Base-by-base conservation (phyloP, 441 rosid species). In the Populus tomentosa region DNA sequence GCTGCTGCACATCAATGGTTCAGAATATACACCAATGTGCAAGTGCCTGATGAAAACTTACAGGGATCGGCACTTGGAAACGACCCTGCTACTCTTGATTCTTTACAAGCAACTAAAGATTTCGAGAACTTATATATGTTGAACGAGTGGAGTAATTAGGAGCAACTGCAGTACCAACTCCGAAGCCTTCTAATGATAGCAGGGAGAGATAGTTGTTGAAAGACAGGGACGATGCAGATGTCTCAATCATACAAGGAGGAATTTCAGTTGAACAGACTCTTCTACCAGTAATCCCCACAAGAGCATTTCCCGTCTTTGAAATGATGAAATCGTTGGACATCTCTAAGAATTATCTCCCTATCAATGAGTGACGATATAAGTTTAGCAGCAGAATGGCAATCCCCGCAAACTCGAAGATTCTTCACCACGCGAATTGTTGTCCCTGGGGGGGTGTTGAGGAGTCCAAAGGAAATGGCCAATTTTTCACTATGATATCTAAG, bases 401-500 rank as follows among this genome's bases (percentile, higher is more conserved):
- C 28, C 1, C 1, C 28, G 1, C 28, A 26, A 26, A 26, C 28
- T 26, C 28, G 28, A 26, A 26, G 28, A 26, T 26, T 26, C 28
- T 92, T 92, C 85, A 88, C 90, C 71, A 91, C 85, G 24, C 95
- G 70, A 64, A 92, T 81, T 0, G 81, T 83, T 6, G 87, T 89
- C 66, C 92, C 93, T 0, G 0, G 85, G 86, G 90, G 86, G 26
- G 84, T 81, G 70, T 84, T 90, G 13, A 91, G 90, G 9, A 92
- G 78, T 26, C 90, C 93, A 63, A 83, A 93, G 4, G 97, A 92
- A 56, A 91, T 86, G 61, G 94, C 93, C 71, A 88, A 78, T 80
- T 94, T 77, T 77, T 91, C 94, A 59, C 93, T 90, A 71, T 92
- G 95, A 87, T 92, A 91, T 78, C 89, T 87, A 36, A 92, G 88